Conservation (phyloP, 2,329 filamentous ascomycete genomes). For the Ciborinia camelliae region DNA sequence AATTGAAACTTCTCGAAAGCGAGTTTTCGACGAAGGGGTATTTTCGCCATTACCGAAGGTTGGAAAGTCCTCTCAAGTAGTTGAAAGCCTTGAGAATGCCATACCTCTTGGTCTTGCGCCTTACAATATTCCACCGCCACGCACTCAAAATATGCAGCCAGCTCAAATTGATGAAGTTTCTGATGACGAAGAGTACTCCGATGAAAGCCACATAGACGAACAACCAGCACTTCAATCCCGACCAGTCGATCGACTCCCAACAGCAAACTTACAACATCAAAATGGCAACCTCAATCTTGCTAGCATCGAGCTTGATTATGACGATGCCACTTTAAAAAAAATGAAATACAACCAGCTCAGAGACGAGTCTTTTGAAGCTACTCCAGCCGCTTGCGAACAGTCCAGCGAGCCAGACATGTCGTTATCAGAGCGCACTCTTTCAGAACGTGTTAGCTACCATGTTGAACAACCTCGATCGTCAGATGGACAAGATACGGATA, state of each 20-base stretch:
- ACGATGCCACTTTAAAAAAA: conserved; percentile 6
- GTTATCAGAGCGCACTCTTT: conserved; percentile 8
- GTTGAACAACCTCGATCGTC: not conserved
- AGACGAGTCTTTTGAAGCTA: conserved; percentile 18
- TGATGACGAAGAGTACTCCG: conserved; percentile 9
- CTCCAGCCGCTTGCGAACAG: not conserved
- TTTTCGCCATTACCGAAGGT: not conserved
- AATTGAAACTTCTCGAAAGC: conserved; percentile 4
- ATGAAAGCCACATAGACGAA: not conserved
- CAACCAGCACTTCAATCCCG: conserved; percentile 14
- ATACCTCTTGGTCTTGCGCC: not conserved
- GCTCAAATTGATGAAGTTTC: not conserved
- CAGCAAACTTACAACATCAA: not conserved
- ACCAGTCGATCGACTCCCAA: not conserved
- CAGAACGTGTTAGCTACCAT: not conserved
- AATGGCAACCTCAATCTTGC: not conserved
- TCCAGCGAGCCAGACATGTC: conserved; percentile 10
- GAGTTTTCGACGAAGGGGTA: conserved; percentile 3
- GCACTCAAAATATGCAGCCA: not conserved
- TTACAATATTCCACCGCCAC: not conserved
- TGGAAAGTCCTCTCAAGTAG: conserved; percentile 2
- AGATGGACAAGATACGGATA: not conserved
- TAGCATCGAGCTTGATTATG: conserved; percentile 12
- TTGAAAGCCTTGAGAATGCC: not conserved
- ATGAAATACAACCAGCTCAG: conserved; percentile 14